These are phyloP conservation scores for Leishmania major DNA, from an alignment of 208 protist species.

Conservation along the genomic window DNA sequence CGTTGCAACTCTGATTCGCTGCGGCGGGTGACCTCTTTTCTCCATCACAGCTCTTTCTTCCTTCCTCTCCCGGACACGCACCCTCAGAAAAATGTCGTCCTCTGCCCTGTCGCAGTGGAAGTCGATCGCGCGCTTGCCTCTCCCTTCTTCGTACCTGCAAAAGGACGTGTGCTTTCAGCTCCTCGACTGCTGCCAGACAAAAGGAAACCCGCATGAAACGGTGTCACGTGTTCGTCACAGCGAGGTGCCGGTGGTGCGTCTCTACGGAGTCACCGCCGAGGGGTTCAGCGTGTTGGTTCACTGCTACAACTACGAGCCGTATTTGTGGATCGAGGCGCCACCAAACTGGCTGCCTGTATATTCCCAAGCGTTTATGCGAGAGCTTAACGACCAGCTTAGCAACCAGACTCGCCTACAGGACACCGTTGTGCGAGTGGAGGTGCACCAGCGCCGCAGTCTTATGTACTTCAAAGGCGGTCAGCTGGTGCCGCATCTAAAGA, in stretches of 20 bases:
- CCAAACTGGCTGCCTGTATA: slow-evolving; percentile 76
- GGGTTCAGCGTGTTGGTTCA: slow-evolving; percentile 93
- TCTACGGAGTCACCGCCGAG: slow-evolving; percentile 94
- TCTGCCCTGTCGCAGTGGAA: slow-evolving; percentile 33
- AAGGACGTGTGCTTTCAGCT: slow-evolving; percentile 82
- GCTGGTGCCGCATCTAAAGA: slow-evolving; percentile 68
- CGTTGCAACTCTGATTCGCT: background rate
- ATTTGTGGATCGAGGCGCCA: slow-evolving; percentile 95
- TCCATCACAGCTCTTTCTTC: background rate
- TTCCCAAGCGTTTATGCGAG: slow-evolving; percentile 63
- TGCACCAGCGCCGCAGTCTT: slow-evolving; percentile 74
- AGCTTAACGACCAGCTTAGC: slow-evolving; percentile 81
- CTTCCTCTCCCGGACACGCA: background rate
- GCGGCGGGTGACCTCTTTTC: background rate
- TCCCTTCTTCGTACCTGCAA: slow-evolving; percentile 47
- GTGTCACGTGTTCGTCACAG: slow-evolving; percentile 72
- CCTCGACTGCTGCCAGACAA: slow-evolving; percentile 88
- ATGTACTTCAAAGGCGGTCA: slow-evolving; percentile 78
- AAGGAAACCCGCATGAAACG: slow-evolving; percentile 58
- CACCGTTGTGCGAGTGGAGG: slow-evolving; percentile 84
- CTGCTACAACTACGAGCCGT: slow-evolving; percentile 97
- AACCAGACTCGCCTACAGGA: slow-evolving; percentile 52
- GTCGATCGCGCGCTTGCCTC: slow-evolving; percentile 34
- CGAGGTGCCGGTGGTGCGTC: slow-evolving; percentile 88
- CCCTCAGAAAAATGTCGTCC: slow-evolving; percentile 17